Evolutionary conservation across 75 land plant genomes (phyloP).

Genomic region (Chamaecyparis obtusa): DNA sequence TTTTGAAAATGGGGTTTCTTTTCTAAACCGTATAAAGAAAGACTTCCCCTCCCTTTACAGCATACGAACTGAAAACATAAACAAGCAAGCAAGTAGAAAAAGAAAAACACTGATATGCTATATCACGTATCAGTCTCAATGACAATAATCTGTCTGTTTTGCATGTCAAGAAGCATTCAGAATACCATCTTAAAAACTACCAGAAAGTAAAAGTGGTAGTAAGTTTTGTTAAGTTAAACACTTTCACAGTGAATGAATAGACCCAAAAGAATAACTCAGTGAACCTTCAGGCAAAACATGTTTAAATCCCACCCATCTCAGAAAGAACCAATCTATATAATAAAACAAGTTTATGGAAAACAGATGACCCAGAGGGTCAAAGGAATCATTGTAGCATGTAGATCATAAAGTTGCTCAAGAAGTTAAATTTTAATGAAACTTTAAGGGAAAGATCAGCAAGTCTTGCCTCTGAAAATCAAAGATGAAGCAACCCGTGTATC

Average conservation of each 20-base stretch:
- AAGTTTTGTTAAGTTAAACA: background rate
- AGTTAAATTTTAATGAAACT: background rate
- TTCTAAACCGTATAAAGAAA: background rate
- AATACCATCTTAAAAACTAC: background rate
- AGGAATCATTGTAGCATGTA: background rate
- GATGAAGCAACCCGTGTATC: conserved; percentile 9
- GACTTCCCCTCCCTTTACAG: background rate
- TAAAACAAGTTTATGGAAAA: conserved; percentile 2
- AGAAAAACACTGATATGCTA: background rate
- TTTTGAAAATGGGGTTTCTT: background rate
- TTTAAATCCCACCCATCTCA: background rate
- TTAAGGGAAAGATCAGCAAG: conserved; percentile 8
- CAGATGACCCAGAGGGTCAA: background rate
- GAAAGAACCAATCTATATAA: conserved; percentile 1
- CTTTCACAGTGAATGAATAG: background rate
- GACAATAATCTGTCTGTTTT: background rate
- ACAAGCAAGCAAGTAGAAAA: background rate
- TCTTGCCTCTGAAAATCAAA: conserved; percentile 13
- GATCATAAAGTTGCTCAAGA: conserved; percentile 2
- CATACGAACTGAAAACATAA: background rate
- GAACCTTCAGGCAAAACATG: background rate
- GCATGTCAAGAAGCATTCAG: background rate
- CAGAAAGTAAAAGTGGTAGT: background rate
- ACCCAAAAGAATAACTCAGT: background rate
- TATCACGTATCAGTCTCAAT: background rate